Evolutionary conservation across 176 grass and related monocot species (phyloP).

Genomic region (Elymus sibiricus): DNA sequence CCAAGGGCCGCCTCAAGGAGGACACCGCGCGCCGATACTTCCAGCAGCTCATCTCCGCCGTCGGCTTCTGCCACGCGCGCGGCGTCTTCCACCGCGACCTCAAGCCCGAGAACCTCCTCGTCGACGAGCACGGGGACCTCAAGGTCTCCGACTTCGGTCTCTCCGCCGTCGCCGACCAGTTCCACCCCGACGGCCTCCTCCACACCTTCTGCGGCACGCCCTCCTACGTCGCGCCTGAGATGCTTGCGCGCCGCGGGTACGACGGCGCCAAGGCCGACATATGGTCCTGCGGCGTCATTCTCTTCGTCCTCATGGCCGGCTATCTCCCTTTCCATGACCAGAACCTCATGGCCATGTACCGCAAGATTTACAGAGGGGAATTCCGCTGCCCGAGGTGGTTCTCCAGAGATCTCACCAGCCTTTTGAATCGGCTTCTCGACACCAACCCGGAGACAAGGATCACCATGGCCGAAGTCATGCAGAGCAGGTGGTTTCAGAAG

Average conservation of each 20-base stretch:
- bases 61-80: slow-evolving; percentile 91
- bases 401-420: slow-evolving; percentile 62
- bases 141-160: slow-evolving; percentile 99
- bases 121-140: slow-evolving; percentile 79
- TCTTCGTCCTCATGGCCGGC: slow-evolving; percentile 95
- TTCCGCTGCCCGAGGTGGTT: slow-evolving; percentile 96
- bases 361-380: slow-evolving; percentile 90
- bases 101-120: slow-evolving; percentile 96
- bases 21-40: slow-evolving; percentile 83
- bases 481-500: slow-evolving; percentile 94
- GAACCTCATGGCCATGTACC: slow-evolving; percentile 93
- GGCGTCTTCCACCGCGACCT: slow-evolving; percentile 95
- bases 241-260: slow-evolving; percentile 82
- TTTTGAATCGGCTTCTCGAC: slow-evolving; percentile 63
- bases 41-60: slow-evolving; percentile 87
- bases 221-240: slow-evolving; percentile 86
- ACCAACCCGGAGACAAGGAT: slow-evolving; percentile 80
- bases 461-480: slow-evolving; percentile 75
- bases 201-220: slow-evolving; percentile 99
- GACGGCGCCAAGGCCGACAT: slow-evolving; percentile 88
- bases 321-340: slow-evolving; percentile 96
- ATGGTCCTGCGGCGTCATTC: slow-evolving; percentile 93
- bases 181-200: slow-evolving; percentile 79
- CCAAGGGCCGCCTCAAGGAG: slow-evolving; percentile 93
- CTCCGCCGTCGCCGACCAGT: slow-evolving; percentile 87